Evolutionary conservation across 805 yeast species (phyloP).

Genomic region (Lipomyces oligophaga): DNA sequence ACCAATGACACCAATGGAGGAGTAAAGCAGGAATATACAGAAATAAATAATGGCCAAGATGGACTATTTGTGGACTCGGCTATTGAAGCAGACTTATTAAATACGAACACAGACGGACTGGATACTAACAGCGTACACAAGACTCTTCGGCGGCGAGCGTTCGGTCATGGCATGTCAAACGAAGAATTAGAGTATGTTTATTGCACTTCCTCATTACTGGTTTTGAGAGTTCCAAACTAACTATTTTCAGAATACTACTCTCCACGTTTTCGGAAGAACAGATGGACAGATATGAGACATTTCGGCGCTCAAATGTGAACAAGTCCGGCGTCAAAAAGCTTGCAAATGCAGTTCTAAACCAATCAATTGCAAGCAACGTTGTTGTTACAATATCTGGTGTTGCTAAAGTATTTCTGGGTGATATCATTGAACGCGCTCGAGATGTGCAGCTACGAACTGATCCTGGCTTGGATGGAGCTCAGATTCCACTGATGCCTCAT

Average conservation of each 20-base stretch:
- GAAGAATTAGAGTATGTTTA: too few species aligned
- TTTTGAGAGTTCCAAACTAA: too few species aligned
- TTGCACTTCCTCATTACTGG: too few species aligned
- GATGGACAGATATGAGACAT: slow-evolving; percentile 81
- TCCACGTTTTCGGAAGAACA: slow-evolving; percentile 76
- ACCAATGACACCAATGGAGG: too few species aligned
- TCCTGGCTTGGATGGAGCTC: slow-evolving; percentile 33
- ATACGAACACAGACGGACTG: too few species aligned
- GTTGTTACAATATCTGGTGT: slow-evolving; percentile 81
- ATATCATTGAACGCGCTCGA: slow-evolving; percentile 62
- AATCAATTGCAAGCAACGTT: slow-evolving; percentile 71
- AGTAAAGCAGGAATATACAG: too few species aligned
- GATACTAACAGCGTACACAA: background rate
- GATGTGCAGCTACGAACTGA: slow-evolving; percentile 38
- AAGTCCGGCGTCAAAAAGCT: slow-evolving; percentile 74
- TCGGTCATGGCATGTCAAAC: slow-evolving; percentile 21
- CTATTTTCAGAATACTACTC: slow-evolving; percentile 43
- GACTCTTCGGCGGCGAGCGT: slow-evolving; percentile 2
- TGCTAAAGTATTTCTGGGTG: slow-evolving; percentile 86
- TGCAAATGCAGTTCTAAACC: slow-evolving; percentile 74
- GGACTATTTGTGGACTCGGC: background rate
- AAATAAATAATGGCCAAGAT: too few species aligned
- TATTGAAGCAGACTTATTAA: background rate
- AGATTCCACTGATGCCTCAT: slow-evolving; percentile 67
- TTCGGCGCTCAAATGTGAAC: slow-evolving; percentile 70